Evolutionary conservation across 2,329 filamentous ascomycete species (phyloP).

Genomic region (Gyromitra esculenta): DNA sequence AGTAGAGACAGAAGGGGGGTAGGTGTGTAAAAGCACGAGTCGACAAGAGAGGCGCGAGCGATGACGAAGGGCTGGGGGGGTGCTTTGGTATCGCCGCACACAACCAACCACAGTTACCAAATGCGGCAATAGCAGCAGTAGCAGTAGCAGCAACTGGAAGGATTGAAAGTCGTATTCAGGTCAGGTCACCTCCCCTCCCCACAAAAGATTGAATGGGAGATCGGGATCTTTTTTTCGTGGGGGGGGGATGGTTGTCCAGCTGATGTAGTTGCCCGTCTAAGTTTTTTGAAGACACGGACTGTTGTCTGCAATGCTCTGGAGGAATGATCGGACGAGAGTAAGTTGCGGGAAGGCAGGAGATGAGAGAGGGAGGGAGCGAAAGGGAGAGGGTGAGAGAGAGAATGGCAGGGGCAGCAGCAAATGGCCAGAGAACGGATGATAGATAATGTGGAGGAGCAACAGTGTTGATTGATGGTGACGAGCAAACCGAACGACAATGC

Average conservation of each 20-base stretch:
- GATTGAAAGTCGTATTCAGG: slow-evolving; percentile 42
- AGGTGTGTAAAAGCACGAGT: slow-evolving; percentile 39
- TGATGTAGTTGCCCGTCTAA: slow-evolving; percentile 54
- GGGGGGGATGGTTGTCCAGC: slow-evolving; percentile 52
- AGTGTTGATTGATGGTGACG: slow-evolving; percentile 16
- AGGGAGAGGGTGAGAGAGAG: slow-evolving; percentile 7
- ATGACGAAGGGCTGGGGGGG: slow-evolving; percentile 36
- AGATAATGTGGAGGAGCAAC: slow-evolving; percentile 14
- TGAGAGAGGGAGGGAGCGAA: slow-evolving; percentile 6
- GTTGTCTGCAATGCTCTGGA: slow-evolving; percentile 37
- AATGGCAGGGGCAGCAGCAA: slow-evolving; percentile 25
- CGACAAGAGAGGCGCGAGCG: slow-evolving; percentile 44
- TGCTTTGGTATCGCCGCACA: slow-evolving; percentile 45
- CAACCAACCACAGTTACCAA: slow-evolving; percentile 42
- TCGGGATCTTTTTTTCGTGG: slow-evolving; percentile 51
- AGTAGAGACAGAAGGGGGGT: slow-evolving; percentile 34
- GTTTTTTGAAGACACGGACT: slow-evolving; percentile 43
- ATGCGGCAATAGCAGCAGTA: slow-evolving; percentile 50
- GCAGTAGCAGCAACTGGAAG: slow-evolving; percentile 45
- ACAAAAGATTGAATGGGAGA: slow-evolving; percentile 50
- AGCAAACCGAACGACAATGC: slow-evolving; percentile 24
- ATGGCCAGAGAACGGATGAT: slow-evolving; percentile 1
- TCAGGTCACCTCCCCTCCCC: slow-evolving; percentile 51
- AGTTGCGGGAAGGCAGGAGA: slow-evolving; percentile 41
- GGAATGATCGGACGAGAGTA: slow-evolving; percentile 51